These are phyloP conservation scores for Fusarium hostae DNA, from an alignment of 2,329 filamentous ascomycete species.

Conservation along the genomic window DNA sequence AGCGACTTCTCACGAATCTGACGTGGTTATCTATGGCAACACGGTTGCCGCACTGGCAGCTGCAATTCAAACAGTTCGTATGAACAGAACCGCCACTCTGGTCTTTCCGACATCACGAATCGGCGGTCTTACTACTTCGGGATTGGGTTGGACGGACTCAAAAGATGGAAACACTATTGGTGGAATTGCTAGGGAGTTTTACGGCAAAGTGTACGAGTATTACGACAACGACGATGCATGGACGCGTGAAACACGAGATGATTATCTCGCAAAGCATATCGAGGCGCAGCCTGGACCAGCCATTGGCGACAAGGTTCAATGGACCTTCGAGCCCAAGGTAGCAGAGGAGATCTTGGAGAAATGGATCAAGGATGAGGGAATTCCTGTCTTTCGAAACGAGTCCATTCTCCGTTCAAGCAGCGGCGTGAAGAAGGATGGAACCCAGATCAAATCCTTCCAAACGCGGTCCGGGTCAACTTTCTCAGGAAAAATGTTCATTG, in stretches of 20 bases:
- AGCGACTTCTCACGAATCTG: conserved; percentile 11
- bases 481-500: conserved; percentile 30
- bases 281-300: conserved; percentile 30
- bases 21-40: conserved; percentile 36
- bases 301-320: conserved; percentile 30
- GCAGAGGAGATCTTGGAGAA: conserved; percentile 29
- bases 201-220: conserved; percentile 24
- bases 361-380: conserved; percentile 33
- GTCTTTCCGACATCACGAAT: conserved; percentile 22
- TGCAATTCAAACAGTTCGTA: conserved; percentile 31
- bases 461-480: conserved; percentile 17
- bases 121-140: conserved; percentile 33
- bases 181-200: conserved; percentile 30
- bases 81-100: conserved; percentile 30
- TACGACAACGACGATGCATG: conserved; percentile 11
- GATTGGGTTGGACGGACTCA: conserved; percentile 29
- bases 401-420: conserved; percentile 5
- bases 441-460: conserved; percentile 20
- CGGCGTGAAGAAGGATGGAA: conserved; percentile 13
- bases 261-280: conserved; percentile 26
- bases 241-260: conserved; percentile 9
- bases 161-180: conserved; percentile 31
- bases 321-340: conserved; percentile 36
- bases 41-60: conserved; percentile 34
- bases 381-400: conserved; percentile 30